These are phyloP conservation scores for Rhododendron kiyosumense DNA, from an alignment of 148 eudicot species.

Conservation along the genomic window DNA sequence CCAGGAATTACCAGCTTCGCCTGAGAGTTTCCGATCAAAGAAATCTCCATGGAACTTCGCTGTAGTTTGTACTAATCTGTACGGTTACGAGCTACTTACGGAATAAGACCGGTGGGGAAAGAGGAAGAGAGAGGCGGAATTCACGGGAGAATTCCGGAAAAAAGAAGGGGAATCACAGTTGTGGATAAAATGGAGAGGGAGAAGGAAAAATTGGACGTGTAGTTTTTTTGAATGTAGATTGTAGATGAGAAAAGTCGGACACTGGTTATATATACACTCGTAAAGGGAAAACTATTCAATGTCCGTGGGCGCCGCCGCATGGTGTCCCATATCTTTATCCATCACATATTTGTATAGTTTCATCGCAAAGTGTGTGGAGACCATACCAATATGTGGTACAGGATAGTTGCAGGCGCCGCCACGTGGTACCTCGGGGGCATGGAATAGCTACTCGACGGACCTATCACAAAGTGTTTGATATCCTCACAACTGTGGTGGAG, in stretches of 20 bases:
- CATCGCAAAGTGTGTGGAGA: no score
- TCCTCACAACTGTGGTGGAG: no score
- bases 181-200: background rate
- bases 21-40: constrained; percentile 40
- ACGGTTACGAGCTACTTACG: background rate
- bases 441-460: no score
- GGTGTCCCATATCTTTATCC: no score
- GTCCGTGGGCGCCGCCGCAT: no score
- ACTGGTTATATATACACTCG: background rate
- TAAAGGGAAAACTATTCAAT: no score
- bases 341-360: no score
- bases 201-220: background rate
- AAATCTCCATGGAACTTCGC: constrained; percentile 16
- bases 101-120: background rate
- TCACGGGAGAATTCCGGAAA: background rate
- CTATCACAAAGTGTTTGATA: no score
- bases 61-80: background rate
- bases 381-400: no score
- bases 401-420: no score
- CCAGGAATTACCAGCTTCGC: constrained; percentile 22
- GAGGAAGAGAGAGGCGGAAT: background rate
- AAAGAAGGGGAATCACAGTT: background rate
- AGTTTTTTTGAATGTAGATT: background rate
- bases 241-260: background rate
- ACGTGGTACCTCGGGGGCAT: no score